These are phyloP conservation scores for Aegle marmelos DNA, from an alignment of 345 rosid genomes.

Conservation along the genomic window DNA sequence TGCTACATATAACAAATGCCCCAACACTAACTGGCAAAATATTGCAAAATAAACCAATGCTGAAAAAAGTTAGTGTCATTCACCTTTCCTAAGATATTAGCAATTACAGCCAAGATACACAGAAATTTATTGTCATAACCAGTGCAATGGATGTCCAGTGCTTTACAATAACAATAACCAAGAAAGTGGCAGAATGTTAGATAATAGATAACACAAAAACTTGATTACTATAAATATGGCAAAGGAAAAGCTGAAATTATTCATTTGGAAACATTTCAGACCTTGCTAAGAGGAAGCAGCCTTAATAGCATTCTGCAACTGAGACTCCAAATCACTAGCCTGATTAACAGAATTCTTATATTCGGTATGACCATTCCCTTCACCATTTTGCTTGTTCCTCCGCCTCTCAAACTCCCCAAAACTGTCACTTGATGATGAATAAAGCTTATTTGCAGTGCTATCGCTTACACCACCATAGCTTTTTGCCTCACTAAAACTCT, in stretches of 20 bases:
- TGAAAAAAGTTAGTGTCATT: neutral
- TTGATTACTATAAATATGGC: conserved; percentile 1
- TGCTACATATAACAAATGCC: neutral
- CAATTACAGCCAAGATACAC: neutral
- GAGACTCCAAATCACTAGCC: conserved; percentile 45
- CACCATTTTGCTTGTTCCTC: conserved; percentile 33
- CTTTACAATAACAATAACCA: neutral
- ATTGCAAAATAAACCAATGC: neutral
- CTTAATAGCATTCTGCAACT: conserved; percentile 54
- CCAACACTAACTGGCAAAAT: neutral
- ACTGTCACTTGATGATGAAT: conserved; percentile 21
- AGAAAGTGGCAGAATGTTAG: neutral
- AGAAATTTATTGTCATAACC: neutral
- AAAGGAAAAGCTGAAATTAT: neutral
- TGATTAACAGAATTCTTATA: conserved; percentile 26
- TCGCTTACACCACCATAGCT: conserved; percentile 10
- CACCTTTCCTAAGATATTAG: neutral
- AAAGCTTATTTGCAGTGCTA: conserved; percentile 27
- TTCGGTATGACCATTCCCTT: conserved; percentile 28
- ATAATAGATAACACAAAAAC: neutral
- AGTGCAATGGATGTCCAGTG: neutral
- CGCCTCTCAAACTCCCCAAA: conserved; percentile 34
- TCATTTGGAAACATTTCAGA: conserved; percentile 6
- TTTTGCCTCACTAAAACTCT: conserved; percentile 24
- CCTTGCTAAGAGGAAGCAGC: conserved; percentile 43